Conservation (phyloP, 495 filamentous ascomycete genomes). For the Tuber microsphaerosporum region DNA sequence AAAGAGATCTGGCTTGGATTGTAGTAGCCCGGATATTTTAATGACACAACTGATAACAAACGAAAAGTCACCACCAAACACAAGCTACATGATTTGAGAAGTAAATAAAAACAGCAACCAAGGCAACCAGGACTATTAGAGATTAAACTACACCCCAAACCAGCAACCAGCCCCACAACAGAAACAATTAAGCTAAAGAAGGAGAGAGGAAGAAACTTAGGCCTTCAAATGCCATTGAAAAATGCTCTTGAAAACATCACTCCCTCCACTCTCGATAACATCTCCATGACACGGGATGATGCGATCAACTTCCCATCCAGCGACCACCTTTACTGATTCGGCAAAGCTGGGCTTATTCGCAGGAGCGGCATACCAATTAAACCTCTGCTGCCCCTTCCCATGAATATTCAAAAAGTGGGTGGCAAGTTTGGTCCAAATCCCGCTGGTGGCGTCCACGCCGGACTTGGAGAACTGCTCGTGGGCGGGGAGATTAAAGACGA, state of each 20-base stretch:
- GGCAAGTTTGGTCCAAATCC: constrained; percentile 60
- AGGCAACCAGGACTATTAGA: background rate
- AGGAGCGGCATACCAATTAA: constrained; percentile 65
- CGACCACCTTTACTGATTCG: constrained; percentile 60
- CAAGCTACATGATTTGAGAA: background rate
- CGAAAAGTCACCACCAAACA: background rate
- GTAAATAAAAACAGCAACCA: background rate
- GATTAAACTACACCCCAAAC: background rate
- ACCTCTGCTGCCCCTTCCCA: constrained; percentile 65
- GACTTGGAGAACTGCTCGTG: constrained; percentile 71
- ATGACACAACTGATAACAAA: background rate
- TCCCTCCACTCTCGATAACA: constrained; percentile 68
- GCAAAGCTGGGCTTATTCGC: constrained; percentile 61
- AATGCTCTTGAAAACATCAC: constrained; percentile 69
- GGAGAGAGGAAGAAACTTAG: background rate
- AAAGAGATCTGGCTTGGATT: background rate
- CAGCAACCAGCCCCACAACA: background rate
- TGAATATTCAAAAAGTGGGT: constrained; percentile 53
- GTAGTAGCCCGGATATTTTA: background rate
- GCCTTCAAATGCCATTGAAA: constrained; percentile 73
- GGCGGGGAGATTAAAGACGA: constrained; percentile 86
- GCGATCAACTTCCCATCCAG: constrained; percentile 75
- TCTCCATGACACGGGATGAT: constrained; percentile 94
- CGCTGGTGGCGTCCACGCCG: constrained; percentile 49
- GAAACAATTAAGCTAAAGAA: background rate